These are phyloP conservation scores for Pilobolus umbonatus DNA, from an alignment of 192 early-diverging fungal genomes.

Conservation along the genomic window DNA sequence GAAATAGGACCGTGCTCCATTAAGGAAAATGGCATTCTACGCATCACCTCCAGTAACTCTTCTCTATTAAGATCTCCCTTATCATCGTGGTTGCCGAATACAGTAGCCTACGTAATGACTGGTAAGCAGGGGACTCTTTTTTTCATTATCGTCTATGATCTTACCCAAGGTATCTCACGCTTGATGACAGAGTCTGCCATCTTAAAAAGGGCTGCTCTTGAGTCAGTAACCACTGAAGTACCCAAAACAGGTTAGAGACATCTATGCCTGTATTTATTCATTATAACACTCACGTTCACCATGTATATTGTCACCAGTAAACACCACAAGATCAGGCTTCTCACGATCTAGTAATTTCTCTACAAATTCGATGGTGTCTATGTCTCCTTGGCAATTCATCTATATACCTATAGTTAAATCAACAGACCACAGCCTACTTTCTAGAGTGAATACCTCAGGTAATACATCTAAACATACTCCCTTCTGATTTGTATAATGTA, in stretches of 20 bases:
- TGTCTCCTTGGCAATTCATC: slow-evolving; percentile 39
- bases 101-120: slow-evolving; percentile 39
- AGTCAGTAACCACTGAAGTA: slow-evolving; percentile 24
- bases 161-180: slow-evolving; percentile 22
- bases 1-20: slow-evolving; percentile 33
- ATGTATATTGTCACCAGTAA: slow-evolving; percentile 41
- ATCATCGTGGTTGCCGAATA: slow-evolving; percentile 47
- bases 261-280: too few species aligned
- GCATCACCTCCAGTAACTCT: slow-evolving; percentile 37
- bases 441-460: slow-evolving; percentile 21
- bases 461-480: slow-evolving; percentile 35
- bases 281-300: too few species aligned
- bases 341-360: slow-evolving; percentile 39
- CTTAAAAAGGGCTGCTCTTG: slow-evolving; percentile 23
- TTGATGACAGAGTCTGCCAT: slow-evolving; percentile 20
- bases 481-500: slow-evolving; percentile 40
- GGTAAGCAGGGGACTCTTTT: neutral
- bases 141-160: too few species aligned
- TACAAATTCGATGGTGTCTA: slow-evolving; percentile 34
- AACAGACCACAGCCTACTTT: neutral
- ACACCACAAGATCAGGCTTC: slow-evolving; percentile 41
- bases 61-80: slow-evolving; percentile 40
- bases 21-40: slow-evolving; percentile 32
- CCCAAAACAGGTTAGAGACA: too few species aligned
- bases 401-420: slow-evolving; percentile 8